phyloP scores from a whole-genome alignment of 2,329 filamentous ascomycete genomes.

The Lasiodiplodia hormozganensis region DNA sequence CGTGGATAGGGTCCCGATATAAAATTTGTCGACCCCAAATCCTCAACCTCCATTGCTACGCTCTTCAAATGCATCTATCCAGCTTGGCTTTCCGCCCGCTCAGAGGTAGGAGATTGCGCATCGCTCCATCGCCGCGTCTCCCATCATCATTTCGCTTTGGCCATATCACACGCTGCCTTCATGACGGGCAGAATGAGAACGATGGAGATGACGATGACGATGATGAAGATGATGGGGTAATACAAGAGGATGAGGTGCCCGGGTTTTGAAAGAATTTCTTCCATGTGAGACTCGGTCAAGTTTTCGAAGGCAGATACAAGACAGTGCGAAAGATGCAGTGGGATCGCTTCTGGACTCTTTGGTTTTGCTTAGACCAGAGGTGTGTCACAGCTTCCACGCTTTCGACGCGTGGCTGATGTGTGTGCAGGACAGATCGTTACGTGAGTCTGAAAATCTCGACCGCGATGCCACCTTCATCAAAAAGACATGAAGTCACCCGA shows the following conservation, averaged over 20 bases:
- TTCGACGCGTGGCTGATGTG: background rate
- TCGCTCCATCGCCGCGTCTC: background rate
- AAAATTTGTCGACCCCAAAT: no score
- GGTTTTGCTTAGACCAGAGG: background rate
- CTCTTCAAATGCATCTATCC: no score
- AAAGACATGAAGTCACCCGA: no score
- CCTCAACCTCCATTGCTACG: no score
- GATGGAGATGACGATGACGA: background rate
- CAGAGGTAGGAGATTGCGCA: background rate
- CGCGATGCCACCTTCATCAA: no score
- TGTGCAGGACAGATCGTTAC: background rate
- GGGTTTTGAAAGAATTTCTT: background rate
- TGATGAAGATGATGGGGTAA: background rate
- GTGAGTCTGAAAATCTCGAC: background rate
- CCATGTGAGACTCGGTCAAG: background rate
- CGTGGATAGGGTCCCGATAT: no score
- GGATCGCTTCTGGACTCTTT: background rate
- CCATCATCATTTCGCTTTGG: background rate
- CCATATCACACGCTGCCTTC: background rate
- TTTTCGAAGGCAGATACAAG: background rate
- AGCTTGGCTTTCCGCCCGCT: background rate
- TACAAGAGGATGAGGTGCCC: background rate
- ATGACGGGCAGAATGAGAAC: background rate
- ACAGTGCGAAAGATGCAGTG: background rate
- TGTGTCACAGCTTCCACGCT: background rate